Percentiles rank a stretch among this genome's conserved stretches.
Evolutionary conservation across 2,329 filamentous ascomycete species (phyloP).

Genomic region (Pseudogymnoascus sp.): DNA sequence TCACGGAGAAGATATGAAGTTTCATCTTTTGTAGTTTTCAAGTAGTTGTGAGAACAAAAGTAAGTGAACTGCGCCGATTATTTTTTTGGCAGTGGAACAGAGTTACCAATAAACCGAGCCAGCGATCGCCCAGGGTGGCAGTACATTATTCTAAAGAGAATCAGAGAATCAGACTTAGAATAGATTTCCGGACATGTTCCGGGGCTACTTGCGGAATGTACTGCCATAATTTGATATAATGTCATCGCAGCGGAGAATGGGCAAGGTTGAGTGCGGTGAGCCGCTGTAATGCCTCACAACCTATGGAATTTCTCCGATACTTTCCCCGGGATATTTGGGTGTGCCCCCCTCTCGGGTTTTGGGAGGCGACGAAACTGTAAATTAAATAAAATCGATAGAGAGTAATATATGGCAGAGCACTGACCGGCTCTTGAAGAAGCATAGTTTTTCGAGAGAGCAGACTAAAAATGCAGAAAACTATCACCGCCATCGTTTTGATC

Average conservation of each 20-base stretch:
- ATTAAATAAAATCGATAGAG: neutral
- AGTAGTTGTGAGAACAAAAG: neutral
- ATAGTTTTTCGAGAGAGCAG: neutral
- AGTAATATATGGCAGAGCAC: neutral
- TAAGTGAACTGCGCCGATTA: neutral
- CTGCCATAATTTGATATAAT: neutral
- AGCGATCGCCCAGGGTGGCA: neutral
- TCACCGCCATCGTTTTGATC: neutral
- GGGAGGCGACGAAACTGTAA: neutral
- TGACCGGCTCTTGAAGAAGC: neutral
- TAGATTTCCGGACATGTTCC: neutral
- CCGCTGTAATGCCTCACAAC: neutral
- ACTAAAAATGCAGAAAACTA: neutral
- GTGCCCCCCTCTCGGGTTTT: neutral
- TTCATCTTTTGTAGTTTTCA: conserved; percentile 8
- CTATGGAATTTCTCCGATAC: neutral
- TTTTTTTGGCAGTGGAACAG: neutral
- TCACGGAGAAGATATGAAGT: neutral
- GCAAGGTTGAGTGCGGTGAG: neutral
- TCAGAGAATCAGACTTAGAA: neutral
- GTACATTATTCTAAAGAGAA: neutral
- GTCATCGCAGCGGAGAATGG: neutral
- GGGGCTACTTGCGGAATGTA: neutral
- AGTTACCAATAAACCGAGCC: neutral
- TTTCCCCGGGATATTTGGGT: neutral